Percentiles rank a stretch among this genome's conserved stretches.
Evolutionary conservation across 768 basidiomycete genomes (phyloP).

Genomic region (Symmetrospora coprosmae): DNA sequence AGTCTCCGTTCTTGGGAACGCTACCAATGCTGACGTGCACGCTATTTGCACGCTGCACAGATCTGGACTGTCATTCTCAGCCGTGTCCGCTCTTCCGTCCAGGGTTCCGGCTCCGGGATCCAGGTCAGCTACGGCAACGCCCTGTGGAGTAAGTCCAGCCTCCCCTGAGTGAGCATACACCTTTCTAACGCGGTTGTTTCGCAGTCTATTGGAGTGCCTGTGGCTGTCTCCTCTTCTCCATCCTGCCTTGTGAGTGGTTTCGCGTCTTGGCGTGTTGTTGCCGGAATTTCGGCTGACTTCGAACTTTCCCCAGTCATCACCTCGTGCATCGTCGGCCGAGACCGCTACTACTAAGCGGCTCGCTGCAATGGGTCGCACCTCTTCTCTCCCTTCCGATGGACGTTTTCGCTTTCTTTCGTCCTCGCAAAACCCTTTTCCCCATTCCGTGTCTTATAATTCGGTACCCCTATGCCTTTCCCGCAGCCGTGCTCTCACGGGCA

Average conservation of each 20-base stretch:
- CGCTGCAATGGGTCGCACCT: neutral
- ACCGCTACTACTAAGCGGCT: conserved; percentile 15
- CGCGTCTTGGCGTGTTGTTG: too few species aligned
- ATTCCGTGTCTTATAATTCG: neutral
- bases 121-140: conserved; percentile 14
- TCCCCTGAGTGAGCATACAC: neutral
- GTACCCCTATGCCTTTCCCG: neutral
- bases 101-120: conserved; percentile 11
- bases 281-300: too few species aligned
- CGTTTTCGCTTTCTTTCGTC: neutral
- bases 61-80: neutral
- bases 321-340: conserved; percentile 14
- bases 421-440: too few species aligned
- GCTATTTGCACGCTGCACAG: too few species aligned
- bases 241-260: conserved; percentile 17
- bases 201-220: conserved; percentile 12
- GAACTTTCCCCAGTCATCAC: conserved; percentile 3
- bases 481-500: neutral
- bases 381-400: neutral
- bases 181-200: neutral
- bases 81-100: neutral
- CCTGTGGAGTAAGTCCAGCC: conserved; percentile 6
- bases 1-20: too few species aligned
- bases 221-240: conserved; percentile 20
- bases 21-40: too few species aligned